Percentiles rank a stretch among this genome's conserved stretches.
Evolutionary conservation across 768 basidiomycete genomes (phyloP).

Genomic region (Collybiopsis luxurians): DNA sequence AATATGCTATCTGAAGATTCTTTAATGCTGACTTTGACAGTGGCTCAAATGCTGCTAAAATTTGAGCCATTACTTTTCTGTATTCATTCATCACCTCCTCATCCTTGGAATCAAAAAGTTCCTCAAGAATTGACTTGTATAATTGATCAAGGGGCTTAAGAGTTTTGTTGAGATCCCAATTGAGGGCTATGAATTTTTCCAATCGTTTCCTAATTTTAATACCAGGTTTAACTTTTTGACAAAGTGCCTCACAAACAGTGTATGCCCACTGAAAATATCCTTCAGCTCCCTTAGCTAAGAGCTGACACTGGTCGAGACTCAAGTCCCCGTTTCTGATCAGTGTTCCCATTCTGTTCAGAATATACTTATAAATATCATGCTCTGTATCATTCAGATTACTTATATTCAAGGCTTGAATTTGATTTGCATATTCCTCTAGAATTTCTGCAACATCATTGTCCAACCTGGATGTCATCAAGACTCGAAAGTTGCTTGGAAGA

Average conservation of each 20-base stretch:
- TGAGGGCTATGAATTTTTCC: no score
- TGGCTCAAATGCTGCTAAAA: neutral
- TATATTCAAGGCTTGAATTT: no score
- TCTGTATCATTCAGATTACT: no score
- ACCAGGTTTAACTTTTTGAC: neutral
- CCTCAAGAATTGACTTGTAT: neutral
- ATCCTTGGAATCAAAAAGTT: neutral
- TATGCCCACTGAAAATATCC: neutral
- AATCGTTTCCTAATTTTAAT: neutral
- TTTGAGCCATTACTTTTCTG: neutral
- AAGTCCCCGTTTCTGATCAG: neutral
- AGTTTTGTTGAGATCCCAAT: neutral
- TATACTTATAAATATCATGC: no score
- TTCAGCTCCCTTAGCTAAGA: neutral
- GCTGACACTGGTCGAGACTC: neutral
- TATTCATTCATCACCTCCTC: neutral
- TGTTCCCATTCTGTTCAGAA: neutral
- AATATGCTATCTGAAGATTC: no score
- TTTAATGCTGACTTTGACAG: no score
- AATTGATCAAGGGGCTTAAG: neutral
- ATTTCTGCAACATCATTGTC: neutral
- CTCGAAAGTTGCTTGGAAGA: neutral
- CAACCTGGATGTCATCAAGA: neutral
- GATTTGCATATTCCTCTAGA: neutral
- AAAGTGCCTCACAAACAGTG: neutral